Base-by-base conservation (phyloP, 2,329 filamentous ascomycete genomes). In the Aspergillus tamarii region DNA sequence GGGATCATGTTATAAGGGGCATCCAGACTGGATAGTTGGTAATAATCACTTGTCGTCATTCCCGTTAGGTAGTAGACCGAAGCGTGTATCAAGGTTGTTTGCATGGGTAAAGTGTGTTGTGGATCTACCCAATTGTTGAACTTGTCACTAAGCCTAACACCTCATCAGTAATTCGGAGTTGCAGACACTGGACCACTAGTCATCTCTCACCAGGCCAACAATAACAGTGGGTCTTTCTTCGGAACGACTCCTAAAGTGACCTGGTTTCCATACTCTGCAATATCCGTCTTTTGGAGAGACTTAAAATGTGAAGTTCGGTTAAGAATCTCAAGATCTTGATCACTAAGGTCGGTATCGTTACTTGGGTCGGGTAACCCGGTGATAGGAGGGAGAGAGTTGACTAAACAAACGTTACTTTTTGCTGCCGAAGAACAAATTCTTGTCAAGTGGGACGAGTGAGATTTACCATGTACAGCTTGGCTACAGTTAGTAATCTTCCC, bases 81-180 rank as follows among this genome's bases (percentile, higher is more conserved):
- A 21, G 50, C 30, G 30, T 53, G 50, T 30, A 21, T 23, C 10
- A 34, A 19, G 16, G 30, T 11, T n/a, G 28, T 53, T 26, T 21
- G 16, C 50, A 53, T 53, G 4, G 50, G 50, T 16, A 53, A 12
- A 32, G 50, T 30, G 10, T n/a, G 26, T 53, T 53, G 28, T 21
- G 50, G 50, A 34, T 53, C 50, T 53, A 53, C 50, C 50, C 50
- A 53, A 19, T 21, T 21, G 10, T 53, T 53, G 28, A 53, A 53
- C n/a, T 34, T 53, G 28, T 21, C 50, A 19, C n/a, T 28, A 11
- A 53, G 50, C 50, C 50, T 53, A 21, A n/a, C 28, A 34, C 14
- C 11, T 10, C 19, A 48, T 48, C 23, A 48, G 45, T 26, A 48
- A 14, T 26, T 28, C 14, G 23, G 12, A 3, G 11, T 7, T 19